Percentiles rank a stretch among this genome's conserved stretches.
These are phyloP conservation scores for Candida ovalis DNA, from an alignment of 805 yeast species.

Conservation along the genomic window DNA sequence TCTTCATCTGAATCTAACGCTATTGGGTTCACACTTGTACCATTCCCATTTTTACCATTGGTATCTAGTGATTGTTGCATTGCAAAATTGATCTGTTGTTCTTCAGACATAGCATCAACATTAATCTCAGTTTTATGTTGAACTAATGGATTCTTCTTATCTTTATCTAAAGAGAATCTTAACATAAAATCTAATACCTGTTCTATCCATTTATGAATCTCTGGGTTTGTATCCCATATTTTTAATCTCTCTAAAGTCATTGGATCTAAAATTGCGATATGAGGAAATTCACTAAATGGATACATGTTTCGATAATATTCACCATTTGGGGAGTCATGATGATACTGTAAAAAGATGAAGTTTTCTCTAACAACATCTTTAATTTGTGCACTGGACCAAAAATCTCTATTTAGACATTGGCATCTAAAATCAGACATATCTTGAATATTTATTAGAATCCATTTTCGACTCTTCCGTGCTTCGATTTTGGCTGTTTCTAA, in stretches of 20 bases:
- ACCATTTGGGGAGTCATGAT: conserved; percentile 73
- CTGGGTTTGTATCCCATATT: conserved; percentile 73
- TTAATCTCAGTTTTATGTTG: conserved; percentile 57
- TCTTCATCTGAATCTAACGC: conserved; percentile 12
- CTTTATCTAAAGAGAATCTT: conserved; percentile 60
- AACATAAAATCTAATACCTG: conserved; percentile 69
- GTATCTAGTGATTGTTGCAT: conserved; percentile 54
- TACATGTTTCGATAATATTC: conserved; percentile 68
- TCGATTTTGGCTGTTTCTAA: conserved; percentile 69
- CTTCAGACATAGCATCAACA: conserved; percentile 68
- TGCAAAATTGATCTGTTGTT: conserved; percentile 78
- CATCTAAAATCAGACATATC: conserved; percentile 82
- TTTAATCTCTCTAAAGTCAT: conserved; percentile 88
- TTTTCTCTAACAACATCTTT: conserved; percentile 61
- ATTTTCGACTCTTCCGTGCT: conserved; percentile 63
- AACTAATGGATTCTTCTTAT: conserved; percentile 61
- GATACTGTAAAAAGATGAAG: conserved; percentile 85
- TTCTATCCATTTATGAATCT: conserved; percentile 53
- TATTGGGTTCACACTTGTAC: conserved; percentile 18
- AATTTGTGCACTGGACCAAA: conserved; percentile 73
- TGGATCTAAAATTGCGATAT: conserved; percentile 89
- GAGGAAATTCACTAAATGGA: conserved; percentile 70
- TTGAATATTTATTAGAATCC: conserved; percentile 88
- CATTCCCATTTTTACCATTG: conserved; percentile 15
- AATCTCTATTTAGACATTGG: conserved; percentile 86